phyloP scores from a whole-genome alignment of 768 basidiomycete species.

The Daedaleopsis sinensis region DNA sequence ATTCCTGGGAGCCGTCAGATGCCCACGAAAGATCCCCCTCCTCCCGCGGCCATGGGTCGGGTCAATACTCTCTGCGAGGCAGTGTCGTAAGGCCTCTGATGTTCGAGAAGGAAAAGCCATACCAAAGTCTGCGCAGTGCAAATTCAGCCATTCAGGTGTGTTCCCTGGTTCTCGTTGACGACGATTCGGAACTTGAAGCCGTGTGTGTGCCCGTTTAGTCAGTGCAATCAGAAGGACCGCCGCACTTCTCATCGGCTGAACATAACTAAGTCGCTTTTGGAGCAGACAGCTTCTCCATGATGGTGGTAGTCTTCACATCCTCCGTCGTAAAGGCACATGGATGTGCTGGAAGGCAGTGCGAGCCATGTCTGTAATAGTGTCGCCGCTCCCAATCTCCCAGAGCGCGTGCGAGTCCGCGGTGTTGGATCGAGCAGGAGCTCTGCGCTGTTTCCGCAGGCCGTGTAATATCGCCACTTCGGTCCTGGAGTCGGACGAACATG shows the following conservation, averaged over 20 bases:
- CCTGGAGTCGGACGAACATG: neutral
- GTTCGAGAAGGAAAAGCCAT: no score
- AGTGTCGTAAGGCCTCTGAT: no score
- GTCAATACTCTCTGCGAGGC: no score
- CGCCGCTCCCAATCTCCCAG: neutral
- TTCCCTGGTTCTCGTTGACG: neutral
- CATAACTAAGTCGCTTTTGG: neutral
- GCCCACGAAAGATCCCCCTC: neutral
- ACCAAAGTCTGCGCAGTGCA: no score
- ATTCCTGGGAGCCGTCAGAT: neutral
- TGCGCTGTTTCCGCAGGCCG: neutral
- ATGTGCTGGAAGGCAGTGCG: neutral
- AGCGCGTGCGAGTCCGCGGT: neutral
- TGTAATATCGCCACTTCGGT: neutral
- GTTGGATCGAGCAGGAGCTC: neutral
- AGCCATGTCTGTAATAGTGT: neutral
- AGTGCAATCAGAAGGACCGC: neutral
- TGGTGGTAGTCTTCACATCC: neutral
- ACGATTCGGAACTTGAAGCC: neutral
- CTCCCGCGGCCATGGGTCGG: no score
- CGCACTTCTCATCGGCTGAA: neutral
- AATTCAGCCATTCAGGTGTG: no score
- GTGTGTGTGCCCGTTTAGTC: neutral
- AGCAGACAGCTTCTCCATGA: neutral
- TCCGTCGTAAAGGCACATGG: neutral